Evolutionary conservation across 108 stramenopile genomes (phyloP), one percentile per base, ranked within the genome.

Genomic region (Chaetoceros muelleri): DNA sequence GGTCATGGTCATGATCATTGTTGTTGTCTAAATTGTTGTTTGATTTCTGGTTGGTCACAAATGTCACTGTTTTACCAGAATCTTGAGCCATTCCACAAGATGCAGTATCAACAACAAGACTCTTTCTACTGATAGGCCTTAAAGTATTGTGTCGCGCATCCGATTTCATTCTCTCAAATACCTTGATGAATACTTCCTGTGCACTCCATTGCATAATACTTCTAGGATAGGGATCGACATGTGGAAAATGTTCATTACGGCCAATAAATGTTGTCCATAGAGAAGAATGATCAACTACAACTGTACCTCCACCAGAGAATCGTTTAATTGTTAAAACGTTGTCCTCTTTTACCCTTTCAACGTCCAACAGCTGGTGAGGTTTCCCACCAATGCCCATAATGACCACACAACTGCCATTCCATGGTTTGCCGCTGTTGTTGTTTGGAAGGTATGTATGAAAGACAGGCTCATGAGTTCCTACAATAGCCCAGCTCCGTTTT

Each of bases 281-380:
- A 1, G 83, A 86, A 48, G 70, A 70, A 24, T 71, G 68, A 72
- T 95, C 91, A 49, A 95, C 71, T 0, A 97, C 87, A 1, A 97
- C 96, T 10, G 94, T 97, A 18, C 96, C 96, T 7, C 94, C 96
- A 28, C 96, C 96, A 7, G 86, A 87, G 73, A 93, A 97, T 48
- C 96, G 71, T 57, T 85, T 87, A 24, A 93, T 40, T 10, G 90
- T 72, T 40, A 76, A 29, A 2, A 92, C 64, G n/a, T 70, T 55
- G 34, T 93, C 83, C 29, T 68, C 17, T 31, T 65, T 66, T 1
- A 82, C 79, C 22, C 53, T 47, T 1, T 61, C 29, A 2, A 75
- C 45, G 61, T 93, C 66, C 17, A 92, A 54, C 21, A 93, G 67
- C 26, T 66, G 48, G 20, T 82, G 66, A 2, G 82, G 71, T 63